phyloP scores from a whole-genome alignment of 495 filamentous ascomycete species.

The Penicillium bovifimosum region DNA sequence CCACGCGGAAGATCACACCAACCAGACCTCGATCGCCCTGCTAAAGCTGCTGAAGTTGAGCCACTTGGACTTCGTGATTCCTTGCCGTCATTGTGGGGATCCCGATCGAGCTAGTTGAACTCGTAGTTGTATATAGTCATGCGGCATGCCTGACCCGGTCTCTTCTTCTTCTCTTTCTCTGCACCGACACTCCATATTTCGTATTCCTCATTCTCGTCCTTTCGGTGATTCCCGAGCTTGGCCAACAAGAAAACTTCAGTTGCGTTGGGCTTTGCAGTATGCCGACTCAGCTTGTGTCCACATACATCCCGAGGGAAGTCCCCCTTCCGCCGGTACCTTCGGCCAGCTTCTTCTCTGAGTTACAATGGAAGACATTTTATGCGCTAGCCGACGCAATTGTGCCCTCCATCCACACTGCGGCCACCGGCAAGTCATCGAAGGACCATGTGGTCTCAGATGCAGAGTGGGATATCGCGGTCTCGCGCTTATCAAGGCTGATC shows the following conservation, averaged over 20 bases:
- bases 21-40: background rate
- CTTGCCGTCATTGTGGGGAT: background rate
- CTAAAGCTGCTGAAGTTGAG: background rate
- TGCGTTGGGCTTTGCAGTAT: constrained; percentile 12
- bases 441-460: constrained; percentile 33
- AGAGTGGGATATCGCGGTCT: constrained; percentile 30
- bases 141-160: background rate
- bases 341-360: constrained; percentile 37
- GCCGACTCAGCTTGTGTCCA: constrained; percentile 17
- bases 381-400: constrained; percentile 51
- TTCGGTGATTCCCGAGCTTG: background rate
- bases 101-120: background rate
- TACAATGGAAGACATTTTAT: constrained; percentile 53
- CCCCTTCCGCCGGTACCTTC: constrained; percentile 37
- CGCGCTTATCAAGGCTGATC: constrained; percentile 25
- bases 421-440: constrained; percentile 17
- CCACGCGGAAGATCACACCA: background rate
- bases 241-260: background rate
- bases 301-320: constrained; percentile 38
- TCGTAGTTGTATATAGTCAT: background rate
- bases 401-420: constrained; percentile 41
- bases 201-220: too few species aligned
- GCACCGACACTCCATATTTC: too few species aligned
- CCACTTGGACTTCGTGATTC: background rate
- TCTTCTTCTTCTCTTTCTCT: background rate